These are phyloP conservation scores for Fraxinus floribunda DNA, from an alignment of 305 asterid genomes.

Conservation along the genomic window DNA sequence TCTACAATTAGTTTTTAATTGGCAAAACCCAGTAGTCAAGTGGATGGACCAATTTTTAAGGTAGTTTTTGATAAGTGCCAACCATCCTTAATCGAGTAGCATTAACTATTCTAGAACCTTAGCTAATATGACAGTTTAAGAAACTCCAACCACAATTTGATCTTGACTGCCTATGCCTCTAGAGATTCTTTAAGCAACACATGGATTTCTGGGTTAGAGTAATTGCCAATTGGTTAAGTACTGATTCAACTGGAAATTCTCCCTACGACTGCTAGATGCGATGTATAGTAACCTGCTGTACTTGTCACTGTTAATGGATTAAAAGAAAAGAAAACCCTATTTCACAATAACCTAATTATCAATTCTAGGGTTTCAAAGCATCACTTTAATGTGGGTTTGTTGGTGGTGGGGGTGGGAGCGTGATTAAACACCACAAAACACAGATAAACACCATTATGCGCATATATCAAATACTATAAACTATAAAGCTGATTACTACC, in stretches of 20 bases:
- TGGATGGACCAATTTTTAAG: background rate
- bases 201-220: background rate
- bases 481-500: background rate
- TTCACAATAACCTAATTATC: background rate
- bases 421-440: conserved; percentile 12
- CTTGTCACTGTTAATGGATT: background rate
- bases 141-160: background rate
- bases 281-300: background rate
- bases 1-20: background rate
- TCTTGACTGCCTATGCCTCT: background rate
- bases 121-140: background rate
- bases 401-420: background rate
- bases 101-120: background rate
- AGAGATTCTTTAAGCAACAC: background rate
- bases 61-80: background rate
- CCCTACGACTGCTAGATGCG: background rate
- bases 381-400: background rate
- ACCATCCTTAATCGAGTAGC: background rate
- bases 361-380: background rate
- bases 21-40: background rate
- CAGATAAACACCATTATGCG: background rate
- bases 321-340: background rate
- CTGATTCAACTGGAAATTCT: background rate
- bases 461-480: background rate
- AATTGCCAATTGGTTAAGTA: background rate